Evolutionary conservation across 257 asterid species (phyloP).

Genomic region (Schizonepeta tenuifolia): DNA sequence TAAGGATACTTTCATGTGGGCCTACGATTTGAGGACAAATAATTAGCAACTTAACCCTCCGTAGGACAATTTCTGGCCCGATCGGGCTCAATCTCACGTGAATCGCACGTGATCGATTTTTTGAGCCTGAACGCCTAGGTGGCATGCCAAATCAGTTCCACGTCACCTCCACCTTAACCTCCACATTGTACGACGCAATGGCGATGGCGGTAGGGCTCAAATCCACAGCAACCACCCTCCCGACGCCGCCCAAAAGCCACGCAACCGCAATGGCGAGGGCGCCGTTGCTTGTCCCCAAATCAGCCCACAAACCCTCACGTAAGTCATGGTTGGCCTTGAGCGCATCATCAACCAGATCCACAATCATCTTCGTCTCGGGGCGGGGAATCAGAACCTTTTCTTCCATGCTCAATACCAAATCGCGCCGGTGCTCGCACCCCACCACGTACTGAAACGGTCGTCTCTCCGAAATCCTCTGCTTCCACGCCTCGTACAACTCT

Average conservation of each 20-base stretch:
- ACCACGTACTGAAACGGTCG: conserved; percentile 91
- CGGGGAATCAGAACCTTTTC: conserved; percentile 93
- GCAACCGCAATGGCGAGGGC: conserved; percentile 85
- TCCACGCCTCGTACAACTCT: conserved; percentile 78
- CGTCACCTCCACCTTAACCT: no score
- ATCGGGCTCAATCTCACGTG: no score
- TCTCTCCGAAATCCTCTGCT: conserved; percentile 74
- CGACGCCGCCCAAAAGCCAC: conserved; percentile 55
- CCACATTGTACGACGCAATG: conserved; percentile 70
- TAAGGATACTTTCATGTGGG: no score
- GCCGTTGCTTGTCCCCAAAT: conserved; percentile 95
- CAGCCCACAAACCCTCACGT: conserved; percentile 76
- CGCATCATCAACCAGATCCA: conserved; percentile 67
- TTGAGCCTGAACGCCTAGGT: no score
- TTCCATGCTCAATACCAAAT: conserved; percentile 73
- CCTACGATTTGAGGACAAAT: no score
- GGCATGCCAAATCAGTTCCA: no score
- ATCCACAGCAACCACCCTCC: conserved; percentile 70
- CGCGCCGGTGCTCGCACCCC: conserved; percentile 98
- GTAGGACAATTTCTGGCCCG: no score
- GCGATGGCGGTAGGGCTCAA: conserved; percentile 68
- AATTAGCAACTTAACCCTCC: no score
- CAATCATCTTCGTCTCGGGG: conserved; percentile 88
- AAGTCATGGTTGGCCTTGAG: conserved; percentile 44
- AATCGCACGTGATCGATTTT: no score